Evolutionary conservation across 805 yeast genomes (phyloP), one percentile per base, ranked within the genome.

Genomic region (Cyberlindnera sargentensis): DNA sequence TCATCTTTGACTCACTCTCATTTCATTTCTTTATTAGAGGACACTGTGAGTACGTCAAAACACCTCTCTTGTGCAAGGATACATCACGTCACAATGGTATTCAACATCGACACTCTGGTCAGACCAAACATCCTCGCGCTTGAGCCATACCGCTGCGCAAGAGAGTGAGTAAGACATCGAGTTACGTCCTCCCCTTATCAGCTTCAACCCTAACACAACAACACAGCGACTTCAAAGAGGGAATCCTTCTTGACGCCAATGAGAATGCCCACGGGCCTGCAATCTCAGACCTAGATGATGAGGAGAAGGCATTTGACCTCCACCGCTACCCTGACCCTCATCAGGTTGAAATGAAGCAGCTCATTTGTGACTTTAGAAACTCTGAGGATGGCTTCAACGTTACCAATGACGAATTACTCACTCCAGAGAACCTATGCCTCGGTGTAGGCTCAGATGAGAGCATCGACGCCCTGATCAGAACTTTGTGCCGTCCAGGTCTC

Each of bases 361-460:
- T 80, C 50, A 70, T 91, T 40, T 78, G 85, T 39, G 69, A 77
- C 34, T 83, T 83, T 58, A 75, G 99, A 50, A 89, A 87, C 60
- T 48, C 59, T 2, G 75, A 72, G 46, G 62, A 64, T 24, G 46
- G 47, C 33, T 44, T 47, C 26, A 50, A 49, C n/a, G 15, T 61
- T 27, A 49, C 63, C 4, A 41, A 54, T 2, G 61, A 52, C 6
- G 43, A 60, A 20, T 26, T 52, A 8, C 59, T 86, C 48, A 64
- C 68, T 2, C 76, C 84, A 0, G 83, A 71, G 6, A 93, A 93
- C 64, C 57, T 93, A 30, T 89, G 95, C 59, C 72, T 93, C 31
- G 99, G 99, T 36, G 99, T 93, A 9, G 99, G 99, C 1, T 90
- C 97, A 1, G 99, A 93, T 63, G 99, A 93, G 64, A 80, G 93